Conservation (phyloP, 164 flowering plant species). For the Nymphaea thermarum region DNA sequence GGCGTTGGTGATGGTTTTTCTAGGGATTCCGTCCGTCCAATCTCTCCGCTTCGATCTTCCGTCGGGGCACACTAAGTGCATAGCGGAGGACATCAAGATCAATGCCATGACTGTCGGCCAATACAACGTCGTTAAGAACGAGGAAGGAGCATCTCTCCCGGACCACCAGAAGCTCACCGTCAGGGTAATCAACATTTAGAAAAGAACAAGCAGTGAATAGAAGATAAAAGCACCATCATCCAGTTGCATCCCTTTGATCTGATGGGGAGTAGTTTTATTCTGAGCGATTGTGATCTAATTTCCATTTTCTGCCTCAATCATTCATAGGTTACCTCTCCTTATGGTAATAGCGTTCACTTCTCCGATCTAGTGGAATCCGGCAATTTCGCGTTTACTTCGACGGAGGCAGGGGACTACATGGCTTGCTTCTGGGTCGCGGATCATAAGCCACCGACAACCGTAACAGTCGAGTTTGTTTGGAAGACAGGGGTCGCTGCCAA, state of each 20-base stretch:
- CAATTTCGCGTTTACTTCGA: constrained; percentile 59
- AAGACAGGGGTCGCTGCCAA: constrained; percentile 62
- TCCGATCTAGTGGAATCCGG: constrained; percentile 47
- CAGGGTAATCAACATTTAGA: constrained; percentile 10
- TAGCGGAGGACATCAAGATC: constrained; percentile 57
- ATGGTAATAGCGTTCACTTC: constrained; percentile 44
- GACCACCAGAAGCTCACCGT: constrained; percentile 33
- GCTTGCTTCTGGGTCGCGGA: constrained; percentile 51
- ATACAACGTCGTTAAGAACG: constrained; percentile 36
- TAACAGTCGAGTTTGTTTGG: constrained; percentile 70
- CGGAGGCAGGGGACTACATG: constrained; percentile 58
- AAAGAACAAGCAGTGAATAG: background rate
- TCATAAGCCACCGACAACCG: constrained; percentile 23
- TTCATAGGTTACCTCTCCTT: constrained; percentile 52
- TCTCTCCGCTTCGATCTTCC: constrained; percentile 45
- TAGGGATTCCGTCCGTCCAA: background rate
- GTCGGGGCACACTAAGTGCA: constrained; percentile 60
- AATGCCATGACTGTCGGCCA: constrained; percentile 59
- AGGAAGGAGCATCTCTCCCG: constrained; percentile 40
- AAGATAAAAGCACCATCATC: background rate
- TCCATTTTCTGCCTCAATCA: too few relatives aligned
- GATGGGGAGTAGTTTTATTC: too few relatives aligned
- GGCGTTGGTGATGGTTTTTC: background rate
- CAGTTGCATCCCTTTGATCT: too few relatives aligned
- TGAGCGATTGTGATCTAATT: too few relatives aligned